Base-by-base conservation (phyloP, 305 asterid species). In the Solanum chacoense region DNA sequence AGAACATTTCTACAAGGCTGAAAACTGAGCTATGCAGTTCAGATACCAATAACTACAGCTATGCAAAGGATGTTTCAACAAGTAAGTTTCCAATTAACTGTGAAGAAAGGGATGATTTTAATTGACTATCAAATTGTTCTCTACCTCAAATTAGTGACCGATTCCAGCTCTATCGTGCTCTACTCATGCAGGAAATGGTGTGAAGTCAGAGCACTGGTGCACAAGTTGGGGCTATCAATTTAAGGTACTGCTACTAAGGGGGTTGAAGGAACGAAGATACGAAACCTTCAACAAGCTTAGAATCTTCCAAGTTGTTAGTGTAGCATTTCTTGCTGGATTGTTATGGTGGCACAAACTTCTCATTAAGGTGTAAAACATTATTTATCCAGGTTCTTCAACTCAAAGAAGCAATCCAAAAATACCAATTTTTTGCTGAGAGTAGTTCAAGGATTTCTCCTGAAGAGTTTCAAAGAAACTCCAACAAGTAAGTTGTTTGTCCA, bases 211-310 rank as follows among this genome's bases (percentile, higher is more conserved):
- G 69, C 93, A 96, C 86, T 97, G 99, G 99, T 94, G 97, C 98
- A 97, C 98, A 73, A 94, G 94, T 90, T 97, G 99, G 99, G 94
- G 96, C 93, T 87, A 94, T 91, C 98, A 97, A 88, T 97, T 97
- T 86, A 94, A 94, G 93, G 95, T 97, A 85, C 95, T 97, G 85
- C 96, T 97, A 65, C 83, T 92, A 87, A 90, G 99, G 87, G 99
- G 99, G 28, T 91, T 97, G 74, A 91, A 94, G 77, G 99, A 96
- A 89, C 89, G 99, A 84, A 92, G 99, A 89, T 95, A 91, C 87
- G 99, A 97, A 88, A 94, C 99, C 89, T 97, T 96, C 92, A 97
- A 96, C 94, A 92, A 91, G 91, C 91, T 97, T 81, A 88, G 99
- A 89, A 96, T 97, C 93, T 95, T 96, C 94, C 99, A 97, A 93